phyloP scores from a whole-genome alignment of 352 stramenopile genomes.

The Phytophthora sp. region DNA sequence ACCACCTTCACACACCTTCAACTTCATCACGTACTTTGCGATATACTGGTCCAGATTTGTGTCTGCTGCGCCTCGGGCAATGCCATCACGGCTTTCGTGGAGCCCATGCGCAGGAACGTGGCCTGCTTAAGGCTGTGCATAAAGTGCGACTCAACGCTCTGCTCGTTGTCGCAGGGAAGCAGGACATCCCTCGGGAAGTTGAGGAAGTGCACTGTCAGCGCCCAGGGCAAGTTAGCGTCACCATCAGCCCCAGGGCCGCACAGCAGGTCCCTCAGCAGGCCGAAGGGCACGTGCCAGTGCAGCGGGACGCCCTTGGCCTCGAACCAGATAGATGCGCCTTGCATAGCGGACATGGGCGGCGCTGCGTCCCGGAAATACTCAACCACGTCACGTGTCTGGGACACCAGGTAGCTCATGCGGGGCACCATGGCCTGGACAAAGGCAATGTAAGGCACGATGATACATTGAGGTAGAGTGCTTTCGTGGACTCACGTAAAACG shows the following conservation, averaged over 20 bases:
- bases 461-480: neutral
- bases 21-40: slow-evolving; percentile 51
- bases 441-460: slow-evolving; percentile 4
- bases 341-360: slow-evolving; percentile 62
- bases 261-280: slow-evolving; percentile 69
- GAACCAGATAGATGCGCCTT: slow-evolving; percentile 74
- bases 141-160: slow-evolving; percentile 80
- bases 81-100: slow-evolving; percentile 83
- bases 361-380: slow-evolving; percentile 82
- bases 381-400: slow-evolving; percentile 73
- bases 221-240: slow-evolving; percentile 56
- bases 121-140: slow-evolving; percentile 89
- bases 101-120: slow-evolving; percentile 73
- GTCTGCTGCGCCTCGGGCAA: slow-evolving; percentile 81
- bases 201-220: slow-evolving; percentile 83
- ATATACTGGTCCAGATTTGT: slow-evolving; percentile 81
- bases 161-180: slow-evolving; percentile 77
- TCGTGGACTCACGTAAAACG: slow-evolving; percentile 70
- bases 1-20: neutral
- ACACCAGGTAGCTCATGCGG: slow-evolving; percentile 81
- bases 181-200: slow-evolving; percentile 65
- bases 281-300: slow-evolving; percentile 83
- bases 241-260: slow-evolving; percentile 21
- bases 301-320: slow-evolving; percentile 62
- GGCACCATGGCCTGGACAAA: slow-evolving; percentile 73